Evolutionary conservation across 208 protist genomes (phyloP).

Genomic region (Naegleria fowleri): DNA sequence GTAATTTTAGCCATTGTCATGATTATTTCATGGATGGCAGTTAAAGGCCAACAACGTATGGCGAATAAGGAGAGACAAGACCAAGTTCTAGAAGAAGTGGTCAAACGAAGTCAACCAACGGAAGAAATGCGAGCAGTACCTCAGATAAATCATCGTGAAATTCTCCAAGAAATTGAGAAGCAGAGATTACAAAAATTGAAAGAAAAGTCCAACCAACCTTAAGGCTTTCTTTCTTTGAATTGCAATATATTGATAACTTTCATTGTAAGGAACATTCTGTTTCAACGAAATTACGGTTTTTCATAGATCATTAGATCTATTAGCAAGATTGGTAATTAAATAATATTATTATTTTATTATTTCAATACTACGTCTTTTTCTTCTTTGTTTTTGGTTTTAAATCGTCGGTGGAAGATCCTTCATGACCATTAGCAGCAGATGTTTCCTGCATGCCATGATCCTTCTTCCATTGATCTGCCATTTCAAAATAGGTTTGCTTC

Average conservation of each 20-base stretch:
- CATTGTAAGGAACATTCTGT: too few relatives aligned
- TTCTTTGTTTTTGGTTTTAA: too few relatives aligned
- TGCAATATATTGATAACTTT: too few relatives aligned
- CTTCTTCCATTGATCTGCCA: background rate
- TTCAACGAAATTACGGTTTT: too few relatives aligned
- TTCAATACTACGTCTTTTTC: too few relatives aligned
- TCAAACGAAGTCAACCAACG: background rate
- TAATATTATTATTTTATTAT: too few relatives aligned
- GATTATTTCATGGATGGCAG: background rate
- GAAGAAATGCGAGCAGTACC: background rate
- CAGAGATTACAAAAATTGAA: slow-evolving; percentile 3
- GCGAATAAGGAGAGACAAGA: background rate
- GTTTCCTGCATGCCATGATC: background rate
- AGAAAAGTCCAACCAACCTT: background rate
- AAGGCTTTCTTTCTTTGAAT: too few relatives aligned
- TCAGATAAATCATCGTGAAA: background rate
- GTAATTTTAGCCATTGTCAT: background rate
- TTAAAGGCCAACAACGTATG: background rate
- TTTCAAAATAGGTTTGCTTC: slow-evolving; percentile 15
- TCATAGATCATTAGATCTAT: too few relatives aligned
- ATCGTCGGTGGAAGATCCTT: too few relatives aligned
- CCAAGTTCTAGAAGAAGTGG: background rate
- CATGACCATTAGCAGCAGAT: too few relatives aligned
- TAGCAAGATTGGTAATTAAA: too few relatives aligned
- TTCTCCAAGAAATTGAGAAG: background rate